Conservation (phyloP, 805 yeast genomes). For the Brettanomyces sp. region DNA sequence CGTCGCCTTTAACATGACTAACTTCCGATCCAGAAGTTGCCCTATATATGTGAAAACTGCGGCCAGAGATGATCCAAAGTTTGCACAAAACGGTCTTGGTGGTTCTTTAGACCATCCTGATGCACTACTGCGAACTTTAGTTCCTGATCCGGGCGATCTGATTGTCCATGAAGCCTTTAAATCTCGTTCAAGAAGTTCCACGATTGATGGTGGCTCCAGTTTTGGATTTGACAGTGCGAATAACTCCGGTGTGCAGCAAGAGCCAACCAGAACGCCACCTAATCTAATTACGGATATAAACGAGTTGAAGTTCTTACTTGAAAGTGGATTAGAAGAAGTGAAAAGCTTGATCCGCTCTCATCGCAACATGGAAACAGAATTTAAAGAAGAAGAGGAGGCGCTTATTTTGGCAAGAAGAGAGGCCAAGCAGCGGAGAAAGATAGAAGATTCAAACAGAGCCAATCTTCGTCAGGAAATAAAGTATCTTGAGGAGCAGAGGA, state of each 20-base stretch:
- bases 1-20: constrained; percentile 31
- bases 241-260: constrained; percentile 1
- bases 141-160: constrained; percentile 22
- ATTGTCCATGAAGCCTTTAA: constrained; percentile 22
- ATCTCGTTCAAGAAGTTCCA: constrained; percentile 27
- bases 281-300: constrained; percentile 31
- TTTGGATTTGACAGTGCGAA: constrained; percentile 1
- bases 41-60: constrained; percentile 33
- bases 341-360: constrained; percentile 26
- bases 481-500: constrained; percentile 31
- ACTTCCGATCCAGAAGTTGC: constrained; percentile 32
- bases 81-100: constrained; percentile 1
- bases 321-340: constrained; percentile 33
- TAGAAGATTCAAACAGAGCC: constrained; percentile 32
- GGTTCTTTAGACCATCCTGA: constrained; percentile 29
- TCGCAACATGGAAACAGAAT: constrained; percentile 25
- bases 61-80: constrained; percentile 1
- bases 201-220: constrained; percentile 18
- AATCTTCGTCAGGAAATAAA: constrained; percentile 32
- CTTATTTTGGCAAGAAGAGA: constrained; percentile 27
- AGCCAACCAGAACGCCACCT: constrained; percentile 10
- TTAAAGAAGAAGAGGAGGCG: constrained; percentile 28
- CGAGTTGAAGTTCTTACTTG: constrained; percentile 32
- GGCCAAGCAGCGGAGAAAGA: constrained; percentile 29
- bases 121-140: constrained; percentile 24